These are phyloP conservation scores for Castanopsis chinensis DNA, from an alignment of 306 rosid genomes.

Conservation along the genomic window DNA sequence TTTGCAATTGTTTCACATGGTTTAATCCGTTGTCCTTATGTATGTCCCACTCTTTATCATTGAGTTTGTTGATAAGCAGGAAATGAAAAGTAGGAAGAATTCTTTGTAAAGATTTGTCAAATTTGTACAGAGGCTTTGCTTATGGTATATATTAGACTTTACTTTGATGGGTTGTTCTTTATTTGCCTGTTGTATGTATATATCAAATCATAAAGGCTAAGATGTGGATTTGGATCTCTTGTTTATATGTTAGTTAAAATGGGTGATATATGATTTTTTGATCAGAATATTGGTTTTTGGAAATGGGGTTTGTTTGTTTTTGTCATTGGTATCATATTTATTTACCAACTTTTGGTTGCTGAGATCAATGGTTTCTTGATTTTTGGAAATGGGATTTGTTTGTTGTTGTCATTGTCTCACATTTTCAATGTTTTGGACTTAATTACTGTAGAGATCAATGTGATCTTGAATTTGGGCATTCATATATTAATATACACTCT, in stretches of 20 bases:
- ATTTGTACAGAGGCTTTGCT: conserved; percentile 47
- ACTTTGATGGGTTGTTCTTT: background rate
- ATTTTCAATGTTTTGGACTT: too few relatives aligned
- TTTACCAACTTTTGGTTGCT: background rate
- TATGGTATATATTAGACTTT: conserved; percentile 30
- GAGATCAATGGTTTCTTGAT: background rate
- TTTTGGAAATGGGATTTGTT: too few relatives aligned
- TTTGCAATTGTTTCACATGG: background rate
- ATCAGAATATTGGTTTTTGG: conserved; percentile 5
- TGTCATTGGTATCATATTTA: conserved; percentile 4
- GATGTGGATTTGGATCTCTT: conserved; percentile 26
- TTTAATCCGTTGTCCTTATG: background rate
- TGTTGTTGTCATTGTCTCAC: too few relatives aligned
- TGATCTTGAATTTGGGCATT: too few relatives aligned
- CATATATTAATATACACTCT: too few relatives aligned
- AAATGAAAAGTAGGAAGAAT: background rate
- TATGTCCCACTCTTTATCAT: background rate
- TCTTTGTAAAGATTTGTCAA: background rate
- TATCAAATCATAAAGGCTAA: too few relatives aligned
- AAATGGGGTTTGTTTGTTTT: conserved; percentile 9
- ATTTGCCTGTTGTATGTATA: background rate
- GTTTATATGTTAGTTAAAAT: conserved; percentile 14
- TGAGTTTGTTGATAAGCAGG: background rate
- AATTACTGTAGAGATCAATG: too few relatives aligned
- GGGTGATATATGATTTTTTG: conserved; percentile 24